Base-by-base conservation (phyloP, 768 basidiomycete species). In the Leccinum sublutescens region DNA sequence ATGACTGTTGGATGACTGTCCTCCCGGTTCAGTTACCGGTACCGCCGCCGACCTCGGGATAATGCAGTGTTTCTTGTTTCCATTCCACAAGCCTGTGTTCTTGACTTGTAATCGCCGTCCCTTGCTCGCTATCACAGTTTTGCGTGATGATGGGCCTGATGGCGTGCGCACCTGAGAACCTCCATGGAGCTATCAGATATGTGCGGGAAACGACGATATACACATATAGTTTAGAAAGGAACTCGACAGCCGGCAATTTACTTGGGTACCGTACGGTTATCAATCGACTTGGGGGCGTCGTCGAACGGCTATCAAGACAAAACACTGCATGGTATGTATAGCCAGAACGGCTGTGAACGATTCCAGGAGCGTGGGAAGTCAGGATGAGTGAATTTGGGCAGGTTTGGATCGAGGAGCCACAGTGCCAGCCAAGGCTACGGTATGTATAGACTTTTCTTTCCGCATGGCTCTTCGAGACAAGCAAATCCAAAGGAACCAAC, bases 1-100 rank as follows among this genome's bases (percentile, higher is more conserved):
- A 27, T 27, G 27, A 27, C 27, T 8, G 43, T 50, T 11, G 70
- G 31, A 31, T 31, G 31, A 31, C 31, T 29, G 61, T 27, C 47
- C 17, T 38, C 36, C 36, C 10, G 19, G 19, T 29, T 45, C 15
- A 23, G n/a, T 34, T 33, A 34, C 52, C 23, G n/a, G 9, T 29
- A 29, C 29, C 31, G 31, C 29, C 31, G 31, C 34, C 43, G 43
- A 56, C 21, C 10, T 14, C 50, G 29, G 27, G 55, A n/a, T 17
- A n/a, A 40, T n/a, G 8, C 38, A 40, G 15, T n/a, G 17, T 34
- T 6, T 36, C 1, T 17, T 17, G 23, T 7, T 40, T 40, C 38
- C 19, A 17, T 27, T 45, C 49, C 27, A 58, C 4, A 45, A 33
- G 12, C 21, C 38, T 40, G 38, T n/a, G 38, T n/a, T n/a, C 38